phyloP scores from a whole-genome alignment of 345 rosid species.

The Brassica nigra region DNA sequence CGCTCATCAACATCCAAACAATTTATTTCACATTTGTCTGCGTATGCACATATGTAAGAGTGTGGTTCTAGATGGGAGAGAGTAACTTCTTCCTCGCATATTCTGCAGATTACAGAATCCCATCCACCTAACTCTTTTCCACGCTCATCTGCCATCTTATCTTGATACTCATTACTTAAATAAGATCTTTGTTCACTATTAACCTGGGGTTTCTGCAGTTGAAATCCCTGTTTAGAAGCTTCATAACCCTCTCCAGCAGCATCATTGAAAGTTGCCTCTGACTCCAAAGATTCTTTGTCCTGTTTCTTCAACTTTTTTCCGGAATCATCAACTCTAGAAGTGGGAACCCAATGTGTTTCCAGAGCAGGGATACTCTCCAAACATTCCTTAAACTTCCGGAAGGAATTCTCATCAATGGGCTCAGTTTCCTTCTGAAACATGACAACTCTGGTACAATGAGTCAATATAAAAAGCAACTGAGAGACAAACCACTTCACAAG shows the following conservation, averaged over 20 bases:
- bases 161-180: conserved; percentile 38
- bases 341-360: conserved; percentile 60
- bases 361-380: conserved; percentile 75
- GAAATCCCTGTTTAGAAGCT: conserved; percentile 40
- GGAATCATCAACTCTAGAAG: conserved; percentile 42
- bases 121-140: conserved; percentile 42
- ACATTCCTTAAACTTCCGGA: conserved; percentile 69
- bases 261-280: conserved; percentile 37
- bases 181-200: conserved; percentile 39
- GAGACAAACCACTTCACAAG: conserved; percentile 69
- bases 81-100: conserved; percentile 79
- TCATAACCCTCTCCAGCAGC: conserved; percentile 39
- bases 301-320: conserved; percentile 32
- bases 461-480: conserved; percentile 74
- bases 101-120: conserved; percentile 67
- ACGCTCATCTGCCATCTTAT: conserved; percentile 31
- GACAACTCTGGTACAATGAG: conserved; percentile 76
- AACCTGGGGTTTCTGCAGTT: conserved; percentile 36
- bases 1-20: conserved; percentile 72
- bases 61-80: conserved; percentile 72
- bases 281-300: conserved; percentile 40
- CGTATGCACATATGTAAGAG: conserved; percentile 86
- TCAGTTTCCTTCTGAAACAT: conserved; percentile 72
- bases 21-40: conserved; percentile 77
- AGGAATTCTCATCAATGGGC: conserved; percentile 65